Evolutionary conservation across 176 grass and related monocot genomes (phyloP).

Genomic region (Olyra latifolia): DNA sequence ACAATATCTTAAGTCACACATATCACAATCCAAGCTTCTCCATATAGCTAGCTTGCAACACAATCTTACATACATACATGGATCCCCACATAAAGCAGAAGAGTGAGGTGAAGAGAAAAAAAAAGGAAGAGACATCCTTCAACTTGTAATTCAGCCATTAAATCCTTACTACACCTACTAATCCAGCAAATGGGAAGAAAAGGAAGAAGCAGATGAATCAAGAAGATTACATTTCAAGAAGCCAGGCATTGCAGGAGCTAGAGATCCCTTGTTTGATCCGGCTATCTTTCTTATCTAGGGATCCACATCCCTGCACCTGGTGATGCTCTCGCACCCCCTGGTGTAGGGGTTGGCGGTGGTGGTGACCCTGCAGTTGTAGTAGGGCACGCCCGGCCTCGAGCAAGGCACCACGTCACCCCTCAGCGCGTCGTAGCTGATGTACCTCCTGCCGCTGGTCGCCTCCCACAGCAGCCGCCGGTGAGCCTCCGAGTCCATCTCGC

Average conservation of each 20-base stretch:
- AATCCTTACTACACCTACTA: conserved; percentile 22
- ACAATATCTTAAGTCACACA: too few species aligned
- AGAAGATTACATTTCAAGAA: not conserved
- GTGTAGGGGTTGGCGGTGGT: conserved; percentile 78
- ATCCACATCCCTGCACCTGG: conserved; percentile 64
- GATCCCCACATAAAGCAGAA: conserved; percentile 1
- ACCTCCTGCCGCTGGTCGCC: conserved; percentile 41
- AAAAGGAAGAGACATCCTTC: not conserved
- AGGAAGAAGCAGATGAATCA: not conserved
- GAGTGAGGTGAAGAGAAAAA: not conserved
- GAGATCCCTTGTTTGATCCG: not conserved
- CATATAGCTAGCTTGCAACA: conserved; percentile 12
- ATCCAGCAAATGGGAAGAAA: conserved; percentile 17
- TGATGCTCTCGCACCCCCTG: conserved; percentile 86
- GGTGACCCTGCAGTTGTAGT: conserved; percentile 93
- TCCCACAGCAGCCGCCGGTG: conserved; percentile 54
- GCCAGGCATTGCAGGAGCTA: not conserved
- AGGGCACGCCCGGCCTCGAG: conserved; percentile 71
- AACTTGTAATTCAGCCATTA: conserved; percentile 16
- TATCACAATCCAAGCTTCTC: not conserved
- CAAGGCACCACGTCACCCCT: conserved; percentile 84
- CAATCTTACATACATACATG: conserved; percentile 7
- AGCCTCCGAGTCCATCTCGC: conserved; percentile 54
- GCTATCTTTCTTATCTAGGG: conserved; percentile 20
- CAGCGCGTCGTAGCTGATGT: conserved; percentile 93